phyloP scores from a whole-genome alignment of 208 protist species.

The Leishmania arabica region DNA sequence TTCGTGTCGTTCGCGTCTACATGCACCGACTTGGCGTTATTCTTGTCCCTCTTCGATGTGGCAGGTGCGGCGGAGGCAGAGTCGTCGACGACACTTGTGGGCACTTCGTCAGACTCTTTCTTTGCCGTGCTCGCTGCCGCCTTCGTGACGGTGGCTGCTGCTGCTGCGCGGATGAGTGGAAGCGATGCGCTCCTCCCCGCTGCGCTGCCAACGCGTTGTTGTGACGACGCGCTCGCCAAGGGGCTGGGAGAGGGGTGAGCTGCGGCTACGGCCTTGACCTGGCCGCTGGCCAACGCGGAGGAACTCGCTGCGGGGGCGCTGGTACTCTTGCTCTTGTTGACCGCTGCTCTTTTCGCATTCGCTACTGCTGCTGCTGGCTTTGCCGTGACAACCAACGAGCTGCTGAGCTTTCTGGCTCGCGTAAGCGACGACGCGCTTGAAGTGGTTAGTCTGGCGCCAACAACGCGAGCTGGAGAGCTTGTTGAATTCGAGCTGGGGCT shows the following conservation, averaged over 20 bases:
- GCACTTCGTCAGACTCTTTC: not conserved
- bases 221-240: not conserved
- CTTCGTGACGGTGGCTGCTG: not conserved
- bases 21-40: not conserved
- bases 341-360: not conserved
- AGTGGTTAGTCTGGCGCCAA: not conserved
- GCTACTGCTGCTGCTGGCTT: too few species aligned
- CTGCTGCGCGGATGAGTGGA: too few species aligned
- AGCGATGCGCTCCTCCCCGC: not conserved
- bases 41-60: not conserved
- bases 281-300: not conserved
- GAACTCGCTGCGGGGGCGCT: not conserved
- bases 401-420: not conserved
- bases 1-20: not conserved
- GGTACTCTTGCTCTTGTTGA: not conserved
- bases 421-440: not conserved
- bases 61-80: not conserved
- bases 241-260: not conserved
- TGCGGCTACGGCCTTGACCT: not conserved
- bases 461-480: not conserved
- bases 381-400: not conserved
- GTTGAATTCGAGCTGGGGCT: not conserved
- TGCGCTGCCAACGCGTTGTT: not conserved
- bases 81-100: not conserved
- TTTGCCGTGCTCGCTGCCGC: not conserved